Percentiles rank a stretch among this genome's conserved stretches.
Conservation (phyloP, 1,139 yeast species). For the Wickerhamiella infanticola region DNA sequence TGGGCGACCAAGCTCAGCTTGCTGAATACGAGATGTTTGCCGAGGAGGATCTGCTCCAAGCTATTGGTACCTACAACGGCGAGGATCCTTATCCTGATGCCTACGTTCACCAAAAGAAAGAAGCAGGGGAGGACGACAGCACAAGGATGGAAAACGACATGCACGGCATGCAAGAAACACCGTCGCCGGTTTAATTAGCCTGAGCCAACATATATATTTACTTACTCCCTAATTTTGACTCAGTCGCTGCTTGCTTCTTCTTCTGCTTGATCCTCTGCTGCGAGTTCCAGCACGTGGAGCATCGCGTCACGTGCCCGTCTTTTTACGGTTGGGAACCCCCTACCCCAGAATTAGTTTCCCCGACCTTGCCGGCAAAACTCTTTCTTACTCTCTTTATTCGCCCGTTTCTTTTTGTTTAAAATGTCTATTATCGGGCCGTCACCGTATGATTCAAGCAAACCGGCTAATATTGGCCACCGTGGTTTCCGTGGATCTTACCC, state of each 20-base stretch:
- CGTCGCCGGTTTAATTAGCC: background rate
- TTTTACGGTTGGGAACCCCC: too few relatives aligned
- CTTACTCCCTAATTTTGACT: too few relatives aligned
- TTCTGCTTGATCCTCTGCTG: too few relatives aligned
- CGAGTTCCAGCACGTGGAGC: too few relatives aligned
- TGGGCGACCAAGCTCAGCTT: constrained; percentile 79
- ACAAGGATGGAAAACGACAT: background rate
- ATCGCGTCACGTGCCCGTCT: too few relatives aligned
- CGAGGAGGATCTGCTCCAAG: constrained; percentile 10
- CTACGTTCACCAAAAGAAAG: constrained; percentile 10
- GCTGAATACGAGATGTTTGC: constrained; percentile 37
- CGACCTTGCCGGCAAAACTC: too few relatives aligned
- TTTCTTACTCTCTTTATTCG: too few relatives aligned
- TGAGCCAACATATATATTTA: too few relatives aligned
- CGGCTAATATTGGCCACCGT: constrained; percentile 13
- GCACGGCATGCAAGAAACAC: background rate
- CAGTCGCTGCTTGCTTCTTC: too few relatives aligned
- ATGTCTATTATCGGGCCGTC: background rate
- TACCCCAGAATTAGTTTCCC: too few relatives aligned
- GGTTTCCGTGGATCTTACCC: constrained; percentile 46
- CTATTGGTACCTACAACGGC: constrained; percentile 11
- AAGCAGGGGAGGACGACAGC: background rate
- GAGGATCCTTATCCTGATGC: constrained; percentile 7
- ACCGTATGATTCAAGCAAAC: background rate
- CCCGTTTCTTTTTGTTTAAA: too few relatives aligned